A percentile compares a stretch with the other conserved stretches of the same genome.
These are phyloP conservation scores for Periconia digitata DNA, from an alignment of 2,329 filamentous ascomycete genomes.

Conservation along the genomic window DNA sequence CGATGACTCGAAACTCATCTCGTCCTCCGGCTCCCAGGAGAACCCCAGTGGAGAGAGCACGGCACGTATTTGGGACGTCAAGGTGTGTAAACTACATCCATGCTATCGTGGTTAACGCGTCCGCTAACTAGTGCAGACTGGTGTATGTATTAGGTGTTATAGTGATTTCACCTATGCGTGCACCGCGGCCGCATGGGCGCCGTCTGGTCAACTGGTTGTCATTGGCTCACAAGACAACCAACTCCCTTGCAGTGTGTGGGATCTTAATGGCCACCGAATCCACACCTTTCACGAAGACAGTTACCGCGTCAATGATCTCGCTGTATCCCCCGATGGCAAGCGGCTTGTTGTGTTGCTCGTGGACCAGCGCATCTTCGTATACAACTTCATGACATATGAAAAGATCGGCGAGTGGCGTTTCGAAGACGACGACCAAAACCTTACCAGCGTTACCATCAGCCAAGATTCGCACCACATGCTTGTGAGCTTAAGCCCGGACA, in stretches of 20 bases:
- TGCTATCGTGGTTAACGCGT: neutral
- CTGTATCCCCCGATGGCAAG: constrained; percentile 77
- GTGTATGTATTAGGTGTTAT: constrained; percentile 60
- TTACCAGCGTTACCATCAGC: constrained; percentile 81
- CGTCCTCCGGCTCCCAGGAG: constrained; percentile 69
- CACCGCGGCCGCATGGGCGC: constrained; percentile 86
- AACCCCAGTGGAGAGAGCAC: constrained; percentile 44
- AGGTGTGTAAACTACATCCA: constrained; percentile 19
- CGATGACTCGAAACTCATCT: constrained; percentile 82
- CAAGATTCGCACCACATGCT: constrained; percentile 79
- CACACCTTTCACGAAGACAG: constrained; percentile 66
- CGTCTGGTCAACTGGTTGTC: constrained; percentile 75
- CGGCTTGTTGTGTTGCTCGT: constrained; percentile 78
- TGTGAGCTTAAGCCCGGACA: constrained; percentile 76
- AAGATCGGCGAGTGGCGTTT: constrained; percentile 74
- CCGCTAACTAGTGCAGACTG: constrained; percentile 25
- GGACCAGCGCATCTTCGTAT: constrained; percentile 71
- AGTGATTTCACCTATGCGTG: constrained; percentile 79
- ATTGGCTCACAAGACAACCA: constrained; percentile 56
- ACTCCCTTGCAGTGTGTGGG: constrained; percentile 56
- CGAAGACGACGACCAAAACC: constrained; percentile 65
- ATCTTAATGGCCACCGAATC: constrained; percentile 61
- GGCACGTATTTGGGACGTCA: constrained; percentile 72
- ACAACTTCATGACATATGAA: constrained; percentile 73
- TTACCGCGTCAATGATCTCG: constrained; percentile 80